Evolutionary conservation across 306 rosid species (phyloP).

Genomic region (Geum urbanum): DNA sequence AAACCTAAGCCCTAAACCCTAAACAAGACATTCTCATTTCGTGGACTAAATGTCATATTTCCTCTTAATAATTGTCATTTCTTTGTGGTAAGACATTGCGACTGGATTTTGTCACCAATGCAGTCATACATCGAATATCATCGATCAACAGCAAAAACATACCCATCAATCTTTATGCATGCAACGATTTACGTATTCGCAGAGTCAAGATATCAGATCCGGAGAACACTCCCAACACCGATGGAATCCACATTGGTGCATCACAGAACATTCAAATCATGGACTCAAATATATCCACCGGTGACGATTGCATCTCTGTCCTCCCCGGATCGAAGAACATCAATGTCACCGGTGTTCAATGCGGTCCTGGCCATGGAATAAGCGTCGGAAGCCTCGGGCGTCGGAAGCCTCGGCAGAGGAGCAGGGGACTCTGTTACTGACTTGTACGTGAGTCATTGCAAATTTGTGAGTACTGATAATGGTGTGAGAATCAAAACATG

Average conservation of each 20-base stretch:
- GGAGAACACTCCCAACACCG: background rate
- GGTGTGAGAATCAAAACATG: slow-evolving; percentile 35
- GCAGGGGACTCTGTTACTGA: background rate
- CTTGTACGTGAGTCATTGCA: background rate
- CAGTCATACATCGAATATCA: background rate
- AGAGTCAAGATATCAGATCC: background rate
- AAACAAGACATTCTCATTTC: no score
- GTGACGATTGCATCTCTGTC: background rate
- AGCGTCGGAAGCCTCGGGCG: no score
- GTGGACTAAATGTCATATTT: no score
- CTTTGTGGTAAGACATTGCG: background rate
- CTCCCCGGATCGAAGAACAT: background rate
- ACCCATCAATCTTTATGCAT: slow-evolving; percentile 5
- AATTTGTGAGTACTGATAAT: slow-evolving; percentile 21
- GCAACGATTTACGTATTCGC: background rate
- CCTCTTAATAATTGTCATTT: background rate
- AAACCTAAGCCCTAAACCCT: no score
- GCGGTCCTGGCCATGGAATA: slow-evolving; percentile 9
- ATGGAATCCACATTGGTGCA: background rate
- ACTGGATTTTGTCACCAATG: background rate
- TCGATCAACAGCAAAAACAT: background rate
- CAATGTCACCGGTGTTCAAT: background rate
- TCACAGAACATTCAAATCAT: background rate
- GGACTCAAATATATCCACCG: background rate
- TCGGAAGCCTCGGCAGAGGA: slow-evolving; percentile 14